phyloP scores from a whole-genome alignment of 169 alveolate species.

The Plasmodium gonderi region DNA sequence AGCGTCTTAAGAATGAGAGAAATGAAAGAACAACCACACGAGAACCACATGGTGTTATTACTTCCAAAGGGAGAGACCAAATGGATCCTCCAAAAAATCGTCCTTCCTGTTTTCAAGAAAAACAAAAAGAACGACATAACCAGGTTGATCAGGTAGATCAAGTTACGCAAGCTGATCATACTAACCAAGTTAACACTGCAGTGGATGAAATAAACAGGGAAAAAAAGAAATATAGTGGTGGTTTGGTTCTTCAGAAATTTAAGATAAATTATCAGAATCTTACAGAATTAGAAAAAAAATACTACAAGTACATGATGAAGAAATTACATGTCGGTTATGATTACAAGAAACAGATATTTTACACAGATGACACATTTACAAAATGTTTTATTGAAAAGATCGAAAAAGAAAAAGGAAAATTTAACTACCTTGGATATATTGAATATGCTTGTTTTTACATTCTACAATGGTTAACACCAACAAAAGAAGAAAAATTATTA shows the following conservation, averaged over 20 bases:
- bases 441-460: constrained; percentile 57
- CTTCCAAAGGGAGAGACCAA: too few species aligned
- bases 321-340: constrained; percentile 38
- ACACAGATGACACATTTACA: constrained; percentile 19
- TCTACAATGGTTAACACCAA: constrained; percentile 71
- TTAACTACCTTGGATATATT: constrained; percentile 12
- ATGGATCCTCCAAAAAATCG: too few species aligned
- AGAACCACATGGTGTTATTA: too few species aligned
- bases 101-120: too few species aligned
- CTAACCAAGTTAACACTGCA: not conserved
- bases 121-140: not conserved
- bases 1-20: not conserved
- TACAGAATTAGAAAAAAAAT: constrained; percentile 6
- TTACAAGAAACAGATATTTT: constrained; percentile 7
- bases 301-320: constrained; percentile 60
- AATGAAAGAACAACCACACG: not conserved
- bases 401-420: constrained; percentile 4
- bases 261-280: constrained; percentile 34
- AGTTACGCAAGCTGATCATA: too few species aligned
- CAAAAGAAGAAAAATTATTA: constrained; percentile 56
- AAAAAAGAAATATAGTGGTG: not conserved
- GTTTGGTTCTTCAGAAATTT: not conserved
- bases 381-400: constrained; percentile 17
- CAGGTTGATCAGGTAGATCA: not conserved
- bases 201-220: not conserved